These are phyloP conservation scores for Exidia glandulosa DNA, from an alignment of 768 basidiomycete species.

Conservation along the genomic window DNA sequence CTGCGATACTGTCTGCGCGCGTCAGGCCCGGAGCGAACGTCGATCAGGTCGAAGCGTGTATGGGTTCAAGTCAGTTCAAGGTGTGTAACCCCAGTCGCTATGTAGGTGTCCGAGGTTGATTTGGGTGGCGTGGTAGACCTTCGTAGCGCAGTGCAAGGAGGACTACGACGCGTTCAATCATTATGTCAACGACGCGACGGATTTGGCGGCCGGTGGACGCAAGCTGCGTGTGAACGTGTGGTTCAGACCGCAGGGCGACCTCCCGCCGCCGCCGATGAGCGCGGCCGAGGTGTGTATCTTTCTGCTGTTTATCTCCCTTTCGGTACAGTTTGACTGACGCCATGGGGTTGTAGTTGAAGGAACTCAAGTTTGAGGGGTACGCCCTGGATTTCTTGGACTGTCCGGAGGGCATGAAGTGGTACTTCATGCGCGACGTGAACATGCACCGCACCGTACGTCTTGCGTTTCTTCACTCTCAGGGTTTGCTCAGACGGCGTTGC, in stretches of 20 bases:
- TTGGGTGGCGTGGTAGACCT: no score
- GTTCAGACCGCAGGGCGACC: constrained; percentile 38
- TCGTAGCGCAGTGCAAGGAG: constrained; percentile 73
- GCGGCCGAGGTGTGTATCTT: constrained; percentile 43
- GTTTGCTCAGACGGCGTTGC: neutral
- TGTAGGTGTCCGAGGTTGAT: no score
- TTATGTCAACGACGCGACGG: constrained; percentile 50
- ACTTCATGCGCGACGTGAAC: constrained; percentile 46
- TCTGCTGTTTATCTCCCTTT: neutral
- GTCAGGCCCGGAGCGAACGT: constrained; percentile 48
- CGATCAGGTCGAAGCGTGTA: constrained; percentile 64
- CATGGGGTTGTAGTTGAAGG: constrained; percentile 36
- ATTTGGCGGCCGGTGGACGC: constrained; percentile 41
- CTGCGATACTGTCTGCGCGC: constrained; percentile 62
- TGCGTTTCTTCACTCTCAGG: neutral
- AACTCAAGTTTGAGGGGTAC: constrained; percentile 67
- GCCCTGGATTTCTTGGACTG: constrained; percentile 73
- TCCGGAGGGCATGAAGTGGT: constrained; percentile 65
- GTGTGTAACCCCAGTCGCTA: no score
- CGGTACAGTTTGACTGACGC: neutral
- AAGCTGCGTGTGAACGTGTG: constrained; percentile 52
- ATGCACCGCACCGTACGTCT: constrained; percentile 63
- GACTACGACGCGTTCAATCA: constrained; percentile 67
- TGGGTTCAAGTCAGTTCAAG: constrained; percentile 47
- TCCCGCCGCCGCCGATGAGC: constrained; percentile 41